phyloP scores from a whole-genome alignment of 768 basidiomycete genomes.

The Boletus fagicola region DNA sequence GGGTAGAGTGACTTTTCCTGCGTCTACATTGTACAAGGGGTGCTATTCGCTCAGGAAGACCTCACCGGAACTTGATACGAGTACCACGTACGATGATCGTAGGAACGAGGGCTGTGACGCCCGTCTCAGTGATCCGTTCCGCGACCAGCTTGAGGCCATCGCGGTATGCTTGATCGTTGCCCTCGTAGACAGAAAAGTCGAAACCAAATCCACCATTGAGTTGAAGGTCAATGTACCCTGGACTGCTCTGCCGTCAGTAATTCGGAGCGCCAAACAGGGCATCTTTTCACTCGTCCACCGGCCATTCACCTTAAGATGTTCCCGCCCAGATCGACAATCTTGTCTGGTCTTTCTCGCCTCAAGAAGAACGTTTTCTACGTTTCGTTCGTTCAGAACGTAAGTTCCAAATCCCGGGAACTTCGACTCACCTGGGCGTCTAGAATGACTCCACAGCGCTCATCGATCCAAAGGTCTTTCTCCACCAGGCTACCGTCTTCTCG shows the following conservation, averaged over 20 bases:
- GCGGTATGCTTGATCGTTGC: slow-evolving; percentile 64
- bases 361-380: slow-evolving; percentile 65
- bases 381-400: slow-evolving; percentile 3
- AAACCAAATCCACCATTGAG: slow-evolving; percentile 89
- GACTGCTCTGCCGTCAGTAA: slow-evolving; percentile 43
- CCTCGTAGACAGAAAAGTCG: slow-evolving; percentile 82
- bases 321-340: slow-evolving; percentile 66
- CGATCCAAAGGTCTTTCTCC: slow-evolving; percentile 79
- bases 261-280: not conserved
- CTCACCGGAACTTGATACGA: not conserved
- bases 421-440: slow-evolving; percentile 66
- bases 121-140: slow-evolving; percentile 78
- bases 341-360: slow-evolving; percentile 57
- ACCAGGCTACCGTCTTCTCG: slow-evolving; percentile 76
- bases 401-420: not conserved
- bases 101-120: slow-evolving; percentile 74
- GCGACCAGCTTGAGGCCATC: slow-evolving; percentile 69
- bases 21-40: slow-evolving; percentile 55
- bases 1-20: slow-evolving; percentile 76
- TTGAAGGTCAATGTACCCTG: slow-evolving; percentile 84
- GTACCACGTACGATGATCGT: slow-evolving; percentile 62
- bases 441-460: slow-evolving; percentile 68
- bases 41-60: not conserved
- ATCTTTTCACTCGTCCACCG: not conserved
- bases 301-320: slow-evolving; percentile 65